Conservation (phyloP, 495 filamentous ascomycete genomes). For the Penicillium chermesinum region DNA sequence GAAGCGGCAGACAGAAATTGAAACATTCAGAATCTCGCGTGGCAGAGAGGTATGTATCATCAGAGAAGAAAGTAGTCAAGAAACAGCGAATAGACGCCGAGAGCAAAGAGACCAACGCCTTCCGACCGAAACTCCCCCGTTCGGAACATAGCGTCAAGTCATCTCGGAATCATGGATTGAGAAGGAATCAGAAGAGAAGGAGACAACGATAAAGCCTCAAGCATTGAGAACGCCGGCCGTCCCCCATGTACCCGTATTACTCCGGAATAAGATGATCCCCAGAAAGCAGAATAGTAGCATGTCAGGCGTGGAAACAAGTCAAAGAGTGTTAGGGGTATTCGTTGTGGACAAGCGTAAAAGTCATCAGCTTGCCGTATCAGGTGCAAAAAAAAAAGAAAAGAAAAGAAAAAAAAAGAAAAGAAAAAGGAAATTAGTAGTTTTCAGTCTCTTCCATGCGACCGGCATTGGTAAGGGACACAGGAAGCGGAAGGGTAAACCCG, state of each 20-base stretch:
- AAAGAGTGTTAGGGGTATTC: constrained; percentile 8
- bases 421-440: constrained; percentile 17
- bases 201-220: constrained; percentile 11
- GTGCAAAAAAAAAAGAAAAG: not conserved
- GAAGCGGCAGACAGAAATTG: constrained; percentile 3
- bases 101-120: constrained; percentile 20
- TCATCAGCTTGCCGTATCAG: not conserved
- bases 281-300: constrained; percentile 14
- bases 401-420: not conserved
- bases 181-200: constrained; percentile 17
- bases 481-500: constrained; percentile 41
- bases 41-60: constrained; percentile 21
- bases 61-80: constrained; percentile 10
- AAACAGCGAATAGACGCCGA: constrained; percentile 18
- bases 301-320: constrained; percentile 8
- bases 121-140: constrained; percentile 16
- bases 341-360: constrained; percentile 4
- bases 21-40: constrained; percentile 7
- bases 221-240: constrained; percentile 18
- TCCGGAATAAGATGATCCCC: constrained; percentile 17
- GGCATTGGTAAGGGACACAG: constrained; percentile 13
- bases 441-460: constrained; percentile 15
- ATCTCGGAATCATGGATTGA: constrained; percentile 18
- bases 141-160: constrained; percentile 24
- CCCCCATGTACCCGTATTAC: constrained; percentile 14